Evolutionary conservation across 768 basidiomycete genomes (phyloP).

Genomic region (Tylopilus sp.): DNA sequence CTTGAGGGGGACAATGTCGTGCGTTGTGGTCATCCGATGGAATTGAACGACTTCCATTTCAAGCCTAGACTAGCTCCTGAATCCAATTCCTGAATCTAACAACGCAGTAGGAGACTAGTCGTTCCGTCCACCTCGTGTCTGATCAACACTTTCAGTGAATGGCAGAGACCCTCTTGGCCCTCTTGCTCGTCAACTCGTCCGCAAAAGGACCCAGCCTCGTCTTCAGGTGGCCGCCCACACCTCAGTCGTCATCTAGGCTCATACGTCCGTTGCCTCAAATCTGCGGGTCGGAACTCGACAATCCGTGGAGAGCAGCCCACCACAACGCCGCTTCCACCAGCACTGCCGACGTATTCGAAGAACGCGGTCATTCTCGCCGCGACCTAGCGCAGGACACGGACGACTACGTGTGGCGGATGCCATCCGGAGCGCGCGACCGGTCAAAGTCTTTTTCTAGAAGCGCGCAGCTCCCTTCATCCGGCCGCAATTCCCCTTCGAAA

Average conservation of each 20-base stretch:
- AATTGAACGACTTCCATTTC: slow-evolving; percentile 6
- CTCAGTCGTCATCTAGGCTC: slow-evolving; percentile 61
- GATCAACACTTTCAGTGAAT: neutral
- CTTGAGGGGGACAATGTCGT: slow-evolving; percentile 20
- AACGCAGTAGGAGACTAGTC: neutral
- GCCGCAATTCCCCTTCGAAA: slow-evolving; percentile 49
- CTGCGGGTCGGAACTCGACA: slow-evolving; percentile 50
- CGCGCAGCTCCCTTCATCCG: slow-evolving; percentile 43
- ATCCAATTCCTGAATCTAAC: neutral
- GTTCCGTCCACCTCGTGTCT: neutral
- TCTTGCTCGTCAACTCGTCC: slow-evolving; percentile 82
- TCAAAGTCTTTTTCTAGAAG: slow-evolving; percentile 50
- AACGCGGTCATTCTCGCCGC: neutral
- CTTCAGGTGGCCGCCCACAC: slow-evolving; percentile 82
- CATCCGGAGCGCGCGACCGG: slow-evolving; percentile 45
- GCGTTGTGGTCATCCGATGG: neutral
- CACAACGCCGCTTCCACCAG: slow-evolving; percentile 36
- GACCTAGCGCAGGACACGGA: slow-evolving; percentile 27
- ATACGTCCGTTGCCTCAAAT: slow-evolving; percentile 64
- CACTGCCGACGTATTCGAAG: slow-evolving; percentile 15
- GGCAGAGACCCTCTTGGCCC: slow-evolving; percentile 73
- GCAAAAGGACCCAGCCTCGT: slow-evolving; percentile 76
- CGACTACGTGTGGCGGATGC: slow-evolving; percentile 65
- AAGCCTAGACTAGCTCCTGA: neutral
- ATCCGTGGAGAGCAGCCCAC: slow-evolving; percentile 69